Evolutionary conservation across 2,329 filamentous ascomycete species (phyloP), one percentile per base, ranked within the genome.

Genomic region (Talaromyces sp.): DNA sequence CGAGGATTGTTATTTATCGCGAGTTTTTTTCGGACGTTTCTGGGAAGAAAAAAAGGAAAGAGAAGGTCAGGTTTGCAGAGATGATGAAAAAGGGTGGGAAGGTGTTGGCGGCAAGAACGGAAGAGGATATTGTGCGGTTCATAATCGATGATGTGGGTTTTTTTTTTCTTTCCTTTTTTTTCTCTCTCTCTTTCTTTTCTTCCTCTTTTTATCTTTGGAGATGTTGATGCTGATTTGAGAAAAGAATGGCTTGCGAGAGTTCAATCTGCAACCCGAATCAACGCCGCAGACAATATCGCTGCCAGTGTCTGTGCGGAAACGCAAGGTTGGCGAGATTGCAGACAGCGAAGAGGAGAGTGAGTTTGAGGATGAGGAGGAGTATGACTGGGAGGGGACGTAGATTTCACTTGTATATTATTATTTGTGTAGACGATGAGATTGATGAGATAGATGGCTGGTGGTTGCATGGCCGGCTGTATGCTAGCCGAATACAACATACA

Each of bases 1-100:
- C 87, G 50, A 83, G 92, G 59, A 74, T 96, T 64, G 88, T 89
- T 28, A 75, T 96, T 36, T 96, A 95, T 74, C 84, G 89, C 68
- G 91, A 96, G 76, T 93, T 86, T 84, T 83, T 5, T 4, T 51
- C 80, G 14, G 7, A 3, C 10, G 4, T 9, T 18, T 3, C 27
- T 64, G 68, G 42, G 73, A 79, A 61, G 70, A 8, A 12, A 55
- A n/a, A 40, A 52, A 8, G 18, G 14, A 9, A 5, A 8, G 27
- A 16, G 14, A 60, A 57, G 33, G 75, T 85, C 51, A 82, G 85
- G 61, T 81, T 90, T 66, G 85, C 82, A 10, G 87, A 87, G 56
- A 76, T 91, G 10, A 83, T 89, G 69, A 91, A 90, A 73, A 74
- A 84, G 42, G 82, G 85, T 65, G 87, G 88, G 7, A 83, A 80